Base-by-base conservation (phyloP, 176 grass and related monocot genomes). In the Oryza glaberrima region DNA sequence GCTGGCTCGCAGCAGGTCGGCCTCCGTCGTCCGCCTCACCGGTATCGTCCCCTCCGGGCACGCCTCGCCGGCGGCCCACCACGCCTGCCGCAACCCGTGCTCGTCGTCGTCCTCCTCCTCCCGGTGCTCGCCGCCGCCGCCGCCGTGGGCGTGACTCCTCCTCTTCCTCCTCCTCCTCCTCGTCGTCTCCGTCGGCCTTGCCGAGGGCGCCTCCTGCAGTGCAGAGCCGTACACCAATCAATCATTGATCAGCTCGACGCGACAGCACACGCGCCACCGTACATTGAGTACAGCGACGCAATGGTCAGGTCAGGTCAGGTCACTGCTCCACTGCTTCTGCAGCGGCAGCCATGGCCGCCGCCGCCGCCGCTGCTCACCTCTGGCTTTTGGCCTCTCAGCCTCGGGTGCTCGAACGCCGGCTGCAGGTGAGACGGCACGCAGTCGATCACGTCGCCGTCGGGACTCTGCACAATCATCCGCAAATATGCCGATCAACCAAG, bases 381-480 rank as follows among this genome's bases (percentile, higher is more conserved):
- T 80, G 92, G 94, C 30, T 83, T 90, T 19, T 92, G 89, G 12
- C 92, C 92, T 66, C 85, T 75, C 72, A 97, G 85, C 80, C 51
- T 86, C 61, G 87, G 89, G 22, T 94, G 89, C 12, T 94, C 85
- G 87, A 97, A 97, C 67, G 94, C 89, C 11, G 92, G 94, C 75
- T 97, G 94, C 79, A 94, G 92, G 81, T 94, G 91, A 61, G 67
- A 64, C 23, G 87, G 92, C 65, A 97, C 94, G 75, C 94, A 94
- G 83, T 97, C 92, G 73, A 97, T 97, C 72, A 97, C 56, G 69
- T 97, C 94, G 25, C 94, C 94, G 20, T 94, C 92, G 10, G 90
- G 87, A 32, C 90, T 94, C 94, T 97, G 76, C 85, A 80, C 30
- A 35, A 75, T 38, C 7, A 58, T 58, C 17, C 17, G 2, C 54